A percentile compares a stretch with the other conserved stretches of the same genome.
Conservation (phyloP, 2,329 filamentous ascomycete species). For the Zarea fungicola region DNA sequence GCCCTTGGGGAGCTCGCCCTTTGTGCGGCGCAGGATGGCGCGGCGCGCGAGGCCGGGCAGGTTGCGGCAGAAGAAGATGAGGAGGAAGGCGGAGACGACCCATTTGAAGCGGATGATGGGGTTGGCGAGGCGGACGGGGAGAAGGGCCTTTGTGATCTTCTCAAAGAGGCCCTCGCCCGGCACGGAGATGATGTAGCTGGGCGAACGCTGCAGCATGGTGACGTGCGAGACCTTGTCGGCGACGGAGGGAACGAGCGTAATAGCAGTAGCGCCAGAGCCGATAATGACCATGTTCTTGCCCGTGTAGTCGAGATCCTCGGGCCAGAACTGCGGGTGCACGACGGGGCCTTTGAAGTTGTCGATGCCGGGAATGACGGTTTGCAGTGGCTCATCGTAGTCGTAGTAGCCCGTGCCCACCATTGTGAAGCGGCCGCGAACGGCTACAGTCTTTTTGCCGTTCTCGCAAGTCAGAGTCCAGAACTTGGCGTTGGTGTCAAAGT, state of each 20-base stretch:
- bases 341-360: conserved; percentile 34
- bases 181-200: conserved; percentile 50
- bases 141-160: conserved; percentile 27
- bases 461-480: conserved; percentile 15
- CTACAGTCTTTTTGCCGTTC: conserved; percentile 20
- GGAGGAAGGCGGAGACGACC: conserved; percentile 36
- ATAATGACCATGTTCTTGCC: conserved; percentile 62
- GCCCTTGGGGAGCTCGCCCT: conserved; percentile 40
- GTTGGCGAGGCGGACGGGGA: conserved; percentile 40
- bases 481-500: conserved; percentile 20
- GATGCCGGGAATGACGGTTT: conserved; percentile 41
- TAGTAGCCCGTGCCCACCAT: conserved; percentile 59
- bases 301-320: conserved; percentile 58
- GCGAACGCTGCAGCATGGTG: conserved; percentile 66
- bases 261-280: conserved; percentile 62
- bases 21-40: conserved; percentile 37
- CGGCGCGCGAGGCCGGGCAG: conserved; percentile 42
- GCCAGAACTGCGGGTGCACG: conserved; percentile 72
- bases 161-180: conserved; percentile 12
- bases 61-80: conserved; percentile 41
- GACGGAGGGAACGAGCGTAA: conserved; percentile 60
- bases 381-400: conserved; percentile 56
- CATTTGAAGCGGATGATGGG: conserved; percentile 43
- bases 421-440: conserved; percentile 43
- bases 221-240: conserved; percentile 52